These are phyloP conservation scores for Blastomyces emzantsi DNA, from an alignment of 2,329 filamentous ascomycete species.

Conservation along the genomic window DNA sequence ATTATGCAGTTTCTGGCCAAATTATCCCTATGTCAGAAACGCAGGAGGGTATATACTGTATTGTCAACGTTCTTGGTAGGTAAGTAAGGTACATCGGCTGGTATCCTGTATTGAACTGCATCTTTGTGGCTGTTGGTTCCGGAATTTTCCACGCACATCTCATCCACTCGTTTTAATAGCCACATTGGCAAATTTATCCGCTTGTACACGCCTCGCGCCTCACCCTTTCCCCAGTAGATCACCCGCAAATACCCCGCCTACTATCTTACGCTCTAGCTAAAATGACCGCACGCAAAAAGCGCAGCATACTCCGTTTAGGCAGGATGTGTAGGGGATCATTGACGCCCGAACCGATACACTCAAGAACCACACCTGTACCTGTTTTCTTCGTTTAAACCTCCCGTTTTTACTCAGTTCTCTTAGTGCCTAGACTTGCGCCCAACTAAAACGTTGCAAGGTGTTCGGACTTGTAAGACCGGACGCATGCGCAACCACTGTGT, in stretches of 20 bases:
- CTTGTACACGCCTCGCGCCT: conserved; percentile 13
- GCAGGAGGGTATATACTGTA: not conserved
- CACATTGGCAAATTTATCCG: conserved; percentile 3
- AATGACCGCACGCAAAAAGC: not conserved
- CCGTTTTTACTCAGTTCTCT: not conserved
- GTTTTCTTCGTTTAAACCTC: conserved; percentile 3
- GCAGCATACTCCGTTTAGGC: not conserved
- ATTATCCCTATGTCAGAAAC: not conserved
- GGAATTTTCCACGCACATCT: conserved; percentile 8
- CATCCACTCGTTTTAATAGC: conserved; percentile 6
- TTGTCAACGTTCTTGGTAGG: not conserved
- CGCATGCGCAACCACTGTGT: conserved; percentile 4
- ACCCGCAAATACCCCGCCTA: conserved; percentile 13
- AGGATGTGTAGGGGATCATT: not conserved
- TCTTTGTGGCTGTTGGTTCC: conserved; percentile 10
- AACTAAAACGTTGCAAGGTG: conserved; percentile 1
- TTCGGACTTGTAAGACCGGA: not conserved
- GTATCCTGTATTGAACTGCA: not conserved
- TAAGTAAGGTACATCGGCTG: not conserved
- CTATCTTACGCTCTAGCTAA: not conserved
- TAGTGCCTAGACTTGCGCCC: not conserved
- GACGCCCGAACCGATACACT: conserved; percentile 1
- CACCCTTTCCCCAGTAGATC: conserved; percentile 14
- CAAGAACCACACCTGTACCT: not conserved
- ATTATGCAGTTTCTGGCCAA: not conserved